Base-by-base conservation (phyloP, 306 rosid genomes). In the Sesbania bispinosa region DNA sequence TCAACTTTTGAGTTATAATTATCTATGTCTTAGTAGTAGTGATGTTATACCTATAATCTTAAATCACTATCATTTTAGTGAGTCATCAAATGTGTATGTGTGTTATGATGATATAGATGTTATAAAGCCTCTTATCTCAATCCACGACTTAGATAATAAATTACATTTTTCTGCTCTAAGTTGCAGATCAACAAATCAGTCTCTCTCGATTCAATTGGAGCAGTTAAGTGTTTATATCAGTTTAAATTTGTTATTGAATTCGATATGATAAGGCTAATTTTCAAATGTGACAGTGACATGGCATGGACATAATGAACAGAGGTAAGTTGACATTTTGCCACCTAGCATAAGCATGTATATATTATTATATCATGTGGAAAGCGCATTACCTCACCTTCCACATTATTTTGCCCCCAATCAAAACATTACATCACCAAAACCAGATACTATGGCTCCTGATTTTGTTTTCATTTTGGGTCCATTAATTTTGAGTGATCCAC, bases 1-100 rank as follows among this genome's bases (percentile, higher is more conserved):
- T 67, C 81, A 72, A 47, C 39, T 71, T n/a, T 38, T 67, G 55
- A 60, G 63, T 67, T 47, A 68, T 48, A 53, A 7, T 39, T 69
- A 47, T 74, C 42, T 32, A 52, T 15, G 9, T 67, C 16, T 57
- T 36, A 5, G 7, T 19, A 5, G n/a, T 8, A 52, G 55, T 38
- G 16, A 18, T 70, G 45, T 35, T 39, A 62, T 61, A 2, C 24
- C 58, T 16, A 27, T 32, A 47, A 15, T 73, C 10, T 21, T 23
- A 33, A 5, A 33, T 60, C 38, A 21, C 35, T 19, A 23, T 20
- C 46, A n/a, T 27, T 29, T 33, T 46, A 61, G 18, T 11, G 46
- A 42, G 41, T 26, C n/a, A n/a, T n/a, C n/a, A n/a, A n/a, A n/a
- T n/a, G n/a, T n/a, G n/a, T n/a, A n/a, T n/a, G n/a, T n/a, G n/a